Percentiles rank a stretch among this genome's conserved stretches.
phyloP scores from a whole-genome alignment of 192 early-diverging fungal species.

The Backusella morwellensis region DNA sequence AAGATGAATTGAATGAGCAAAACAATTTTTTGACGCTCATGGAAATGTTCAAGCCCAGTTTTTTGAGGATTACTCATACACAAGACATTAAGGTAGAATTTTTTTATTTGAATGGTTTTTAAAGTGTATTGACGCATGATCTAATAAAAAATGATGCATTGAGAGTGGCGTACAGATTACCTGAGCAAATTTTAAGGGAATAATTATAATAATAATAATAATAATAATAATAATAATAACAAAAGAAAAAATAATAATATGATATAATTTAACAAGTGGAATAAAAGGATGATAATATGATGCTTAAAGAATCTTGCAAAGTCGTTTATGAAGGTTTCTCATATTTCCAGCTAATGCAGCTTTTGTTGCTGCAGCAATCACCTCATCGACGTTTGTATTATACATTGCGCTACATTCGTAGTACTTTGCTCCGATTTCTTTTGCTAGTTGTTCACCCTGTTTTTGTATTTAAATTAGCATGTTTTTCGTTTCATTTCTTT shows the following conservation, averaged over 20 bases:
- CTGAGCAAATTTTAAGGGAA: background rate
- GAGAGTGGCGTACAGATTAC: too few relatives aligned
- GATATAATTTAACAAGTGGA: background rate
- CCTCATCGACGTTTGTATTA: slow-evolving; percentile 41
- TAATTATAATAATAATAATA: background rate
- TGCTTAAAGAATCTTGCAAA: slow-evolving; percentile 25
- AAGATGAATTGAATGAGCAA: too few relatives aligned
- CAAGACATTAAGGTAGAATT: too few relatives aligned
- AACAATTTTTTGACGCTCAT: too few relatives aligned
- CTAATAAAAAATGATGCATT: too few relatives aligned
- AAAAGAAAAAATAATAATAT: background rate
- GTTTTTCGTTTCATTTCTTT: background rate
- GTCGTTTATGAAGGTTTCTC: slow-evolving; percentile 39
- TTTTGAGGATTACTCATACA: too few relatives aligned
- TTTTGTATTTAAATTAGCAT: background rate
- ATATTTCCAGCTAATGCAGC: slow-evolving; percentile 41
- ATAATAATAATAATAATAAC: background rate
- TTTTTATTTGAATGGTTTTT: too few relatives aligned
- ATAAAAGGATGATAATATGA: background rate
- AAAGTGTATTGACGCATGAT: too few relatives aligned
- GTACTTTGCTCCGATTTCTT: slow-evolving; percentile 45
- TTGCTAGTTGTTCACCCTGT: slow-evolving; percentile 44
- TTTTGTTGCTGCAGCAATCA: slow-evolving; percentile 47
- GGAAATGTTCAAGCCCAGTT: too few relatives aligned
- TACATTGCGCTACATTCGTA: slow-evolving; percentile 53